Evolutionary conservation across 495 filamentous ascomycete genomes (phyloP).

Genomic region (Trichoderma gamsii): DNA sequence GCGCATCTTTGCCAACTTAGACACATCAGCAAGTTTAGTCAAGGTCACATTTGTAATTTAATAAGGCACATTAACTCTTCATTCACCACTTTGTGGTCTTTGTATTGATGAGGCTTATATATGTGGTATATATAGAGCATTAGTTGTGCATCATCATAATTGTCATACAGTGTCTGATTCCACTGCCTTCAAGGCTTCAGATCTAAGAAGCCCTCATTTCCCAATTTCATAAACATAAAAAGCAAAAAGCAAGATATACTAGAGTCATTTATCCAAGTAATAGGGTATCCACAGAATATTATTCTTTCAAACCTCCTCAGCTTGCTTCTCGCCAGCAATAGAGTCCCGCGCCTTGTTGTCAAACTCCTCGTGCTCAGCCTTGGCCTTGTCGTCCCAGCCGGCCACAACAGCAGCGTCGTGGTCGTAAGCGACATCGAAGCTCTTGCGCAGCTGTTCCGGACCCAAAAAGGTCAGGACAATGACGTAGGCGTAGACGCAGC

Average conservation of each 20-base stretch:
- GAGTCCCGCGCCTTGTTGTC: conserved; percentile 1
- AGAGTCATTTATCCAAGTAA: not conserved
- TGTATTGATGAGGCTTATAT: not conserved
- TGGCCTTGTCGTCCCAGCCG: conserved; percentile 26
- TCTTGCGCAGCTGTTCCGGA: conserved; percentile 61
- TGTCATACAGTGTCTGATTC: not conserved
- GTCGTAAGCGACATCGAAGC: conserved; percentile 63
- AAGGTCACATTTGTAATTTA: too few relatives aligned
- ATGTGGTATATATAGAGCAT: not conserved
- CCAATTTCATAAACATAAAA: not conserved
- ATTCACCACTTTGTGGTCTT: too few relatives aligned
- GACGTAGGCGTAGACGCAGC: conserved; percentile 77
- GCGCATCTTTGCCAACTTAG: too few relatives aligned
- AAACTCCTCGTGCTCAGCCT: not conserved
- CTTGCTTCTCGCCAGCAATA: not conserved
- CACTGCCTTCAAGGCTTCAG: not conserved
- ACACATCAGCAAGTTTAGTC: too few relatives aligned
- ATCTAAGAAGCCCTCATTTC: not conserved
- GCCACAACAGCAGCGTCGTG: conserved; percentile 54
- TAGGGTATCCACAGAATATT: not conserved
- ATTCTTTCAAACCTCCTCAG: not conserved
- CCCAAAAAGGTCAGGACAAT: conserved; percentile 71
- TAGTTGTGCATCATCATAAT: not conserved
- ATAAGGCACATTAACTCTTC: too few relatives aligned
- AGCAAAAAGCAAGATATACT: not conserved